These are phyloP conservation scores for Mycosphaerella sp. DNA, from an alignment of 2,329 filamentous ascomycete genomes.

Conservation along the genomic window DNA sequence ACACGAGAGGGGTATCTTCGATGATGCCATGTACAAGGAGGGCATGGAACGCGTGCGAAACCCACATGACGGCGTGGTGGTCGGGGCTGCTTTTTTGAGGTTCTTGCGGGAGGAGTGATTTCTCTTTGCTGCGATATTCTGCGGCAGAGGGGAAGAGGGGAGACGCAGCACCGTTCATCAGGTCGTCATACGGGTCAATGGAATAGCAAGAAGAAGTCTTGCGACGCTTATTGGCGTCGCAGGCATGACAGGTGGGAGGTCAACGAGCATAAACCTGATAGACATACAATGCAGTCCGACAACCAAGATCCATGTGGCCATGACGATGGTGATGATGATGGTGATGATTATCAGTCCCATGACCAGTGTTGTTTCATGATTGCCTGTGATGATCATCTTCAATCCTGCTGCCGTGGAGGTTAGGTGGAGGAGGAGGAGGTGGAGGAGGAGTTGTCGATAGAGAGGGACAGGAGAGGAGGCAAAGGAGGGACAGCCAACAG, in stretches of 20 bases:
- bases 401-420: too few species aligned
- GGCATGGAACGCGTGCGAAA: slow-evolving; percentile 59
- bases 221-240: neutral
- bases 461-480: too few species aligned
- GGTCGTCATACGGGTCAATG: neutral
- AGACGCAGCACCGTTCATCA: neutral
- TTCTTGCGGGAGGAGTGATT: slow-evolving; percentile 60
- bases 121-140: neutral
- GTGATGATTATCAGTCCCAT: neutral
- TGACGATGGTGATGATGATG: neutral
- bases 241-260: too few species aligned
- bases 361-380: neutral
- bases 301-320: neutral
- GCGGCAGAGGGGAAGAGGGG: neutral
- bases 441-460: too few species aligned
- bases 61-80: slow-evolving; percentile 70
- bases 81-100: slow-evolving; percentile 66
- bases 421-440: too few species aligned
- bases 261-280: neutral
- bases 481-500: too few species aligned
- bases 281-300: neutral
- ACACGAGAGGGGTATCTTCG: slow-evolving; percentile 61
- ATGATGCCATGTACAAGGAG: slow-evolving; percentile 61
- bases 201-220: neutral
- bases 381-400: too few species aligned